A percentile compares a stretch with the other conserved stretches of the same genome.
Evolutionary conservation across 2,329 filamentous ascomycete genomes (phyloP).

Genomic region (Alternaria gaisen): DNA sequence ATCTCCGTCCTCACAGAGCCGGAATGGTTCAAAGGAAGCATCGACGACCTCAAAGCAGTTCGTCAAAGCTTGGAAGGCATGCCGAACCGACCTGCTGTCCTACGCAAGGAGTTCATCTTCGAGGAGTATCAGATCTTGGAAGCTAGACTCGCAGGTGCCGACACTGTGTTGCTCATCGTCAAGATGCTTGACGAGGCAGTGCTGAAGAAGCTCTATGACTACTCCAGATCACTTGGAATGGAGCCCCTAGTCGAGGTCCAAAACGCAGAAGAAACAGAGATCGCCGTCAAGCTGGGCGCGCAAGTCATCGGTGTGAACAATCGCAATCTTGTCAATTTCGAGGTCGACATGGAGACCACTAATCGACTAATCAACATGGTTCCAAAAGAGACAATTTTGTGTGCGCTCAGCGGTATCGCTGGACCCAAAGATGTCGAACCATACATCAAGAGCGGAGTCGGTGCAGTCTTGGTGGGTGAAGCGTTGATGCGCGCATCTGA

Average conservation of each 20-base stretch:
- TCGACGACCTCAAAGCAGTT: slow-evolving; percentile 89
- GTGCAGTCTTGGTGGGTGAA: slow-evolving; percentile 92
- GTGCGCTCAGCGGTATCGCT: slow-evolving; percentile 92
- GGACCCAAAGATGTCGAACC: slow-evolving; percentile 86
- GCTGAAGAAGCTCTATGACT: slow-evolving; percentile 81
- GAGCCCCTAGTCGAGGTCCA: slow-evolving; percentile 98
- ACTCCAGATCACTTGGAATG: slow-evolving; percentile 91
- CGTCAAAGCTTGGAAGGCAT: slow-evolving; percentile 89
- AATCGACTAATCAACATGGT: slow-evolving; percentile 88
- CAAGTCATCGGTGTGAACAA: slow-evolving; percentile 98
- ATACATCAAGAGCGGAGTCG: slow-evolving; percentile 88
- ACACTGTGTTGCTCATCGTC: slow-evolving; percentile 94
- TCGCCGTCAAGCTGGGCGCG: slow-evolving; percentile 83
- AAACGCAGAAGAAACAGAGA: slow-evolving; percentile 89
- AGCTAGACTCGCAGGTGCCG: slow-evolving; percentile 88
- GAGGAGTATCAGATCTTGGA: slow-evolving; percentile 98
- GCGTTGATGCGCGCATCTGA: slow-evolving; percentile 92
- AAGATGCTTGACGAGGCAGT: slow-evolving; percentile 89
- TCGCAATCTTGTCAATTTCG: slow-evolving; percentile 93
- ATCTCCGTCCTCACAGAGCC: slow-evolving; percentile 99
- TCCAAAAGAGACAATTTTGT: slow-evolving; percentile 84
- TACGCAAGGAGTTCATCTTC: slow-evolving; percentile 97
- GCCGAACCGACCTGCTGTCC: slow-evolving; percentile 88
- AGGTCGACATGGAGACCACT: slow-evolving; percentile 93
- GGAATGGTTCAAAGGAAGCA: slow-evolving; percentile 98